These are phyloP conservation scores for Aspergillus phoenicis DNA, from an alignment of 2,329 filamentous ascomycete species.

Conservation along the genomic window DNA sequence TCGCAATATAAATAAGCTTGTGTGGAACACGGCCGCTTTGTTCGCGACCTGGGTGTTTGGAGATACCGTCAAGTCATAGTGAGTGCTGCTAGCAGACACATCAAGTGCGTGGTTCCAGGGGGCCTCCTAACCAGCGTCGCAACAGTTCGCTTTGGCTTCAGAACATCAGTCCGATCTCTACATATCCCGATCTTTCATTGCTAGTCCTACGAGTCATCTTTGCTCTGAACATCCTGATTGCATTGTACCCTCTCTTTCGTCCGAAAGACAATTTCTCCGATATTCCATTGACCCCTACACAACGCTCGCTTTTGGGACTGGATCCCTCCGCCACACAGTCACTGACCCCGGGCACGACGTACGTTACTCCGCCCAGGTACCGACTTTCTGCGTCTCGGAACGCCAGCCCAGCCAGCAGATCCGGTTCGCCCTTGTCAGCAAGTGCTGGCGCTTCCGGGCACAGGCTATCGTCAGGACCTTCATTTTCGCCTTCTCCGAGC, in stretches of 20 bases:
- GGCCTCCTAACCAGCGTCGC: conserved; percentile 18
- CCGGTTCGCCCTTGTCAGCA: conserved; percentile 42
- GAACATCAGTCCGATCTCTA: conserved; percentile 37
- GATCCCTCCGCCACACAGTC: conserved; percentile 67
- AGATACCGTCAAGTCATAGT: conserved; percentile 43
- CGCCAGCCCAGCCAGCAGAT: conserved; percentile 43
- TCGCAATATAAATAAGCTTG: conserved; percentile 70
- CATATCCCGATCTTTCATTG: conserved; percentile 49
- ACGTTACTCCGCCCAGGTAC: conserved; percentile 86
- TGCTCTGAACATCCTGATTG: conserved; percentile 69
- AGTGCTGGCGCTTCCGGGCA: conserved; percentile 40
- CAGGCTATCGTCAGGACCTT: conserved; percentile 47
- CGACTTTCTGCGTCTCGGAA: conserved; percentile 66
- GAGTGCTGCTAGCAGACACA: conserved; percentile 19
- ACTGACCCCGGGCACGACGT: conserved; percentile 68
- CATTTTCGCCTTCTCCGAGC: conserved; percentile 57
- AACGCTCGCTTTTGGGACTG: conserved; percentile 82
- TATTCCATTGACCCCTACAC: conserved; percentile 86
- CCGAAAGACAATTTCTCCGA: conserved; percentile 78
- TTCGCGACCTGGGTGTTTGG: conserved; percentile 52
- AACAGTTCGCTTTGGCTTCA: conserved; percentile 41
- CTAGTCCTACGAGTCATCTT: conserved; percentile 65
- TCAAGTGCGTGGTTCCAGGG: not conserved
- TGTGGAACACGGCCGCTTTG: conserved; percentile 66
- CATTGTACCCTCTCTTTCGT: conserved; percentile 72